Percentiles rank a stretch among this genome's conserved stretches.
Evolutionary conservation across 1,284 basidiomycete species (phyloP).

Genomic region (Lignosus rhinocerotis): DNA sequence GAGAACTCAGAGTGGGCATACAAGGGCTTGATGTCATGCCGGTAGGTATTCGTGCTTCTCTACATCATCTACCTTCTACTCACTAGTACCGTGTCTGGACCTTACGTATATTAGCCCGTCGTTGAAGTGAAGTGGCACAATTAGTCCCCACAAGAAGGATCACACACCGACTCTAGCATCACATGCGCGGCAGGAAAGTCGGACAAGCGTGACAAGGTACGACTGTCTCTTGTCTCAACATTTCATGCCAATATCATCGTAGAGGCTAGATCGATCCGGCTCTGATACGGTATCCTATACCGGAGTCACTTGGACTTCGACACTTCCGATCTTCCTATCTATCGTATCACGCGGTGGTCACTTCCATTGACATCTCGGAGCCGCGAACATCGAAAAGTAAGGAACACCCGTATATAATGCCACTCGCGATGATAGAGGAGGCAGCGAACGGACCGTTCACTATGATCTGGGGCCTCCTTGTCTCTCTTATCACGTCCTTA

Average conservation of each 20-base stretch:
- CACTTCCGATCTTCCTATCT: conserved; percentile 2
- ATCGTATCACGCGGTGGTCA: conserved; percentile 20
- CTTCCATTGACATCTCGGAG: conserved; percentile 3
- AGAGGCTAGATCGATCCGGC: not conserved
- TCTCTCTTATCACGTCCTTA: conserved; percentile 18
- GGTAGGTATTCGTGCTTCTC: conserved; percentile 11
- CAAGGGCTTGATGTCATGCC: conserved; percentile 17
- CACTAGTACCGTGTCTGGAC: conserved; percentile 7
- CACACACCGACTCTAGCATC: too few relatives aligned
- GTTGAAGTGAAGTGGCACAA: too few relatives aligned
- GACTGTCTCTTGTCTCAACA: too few relatives aligned
- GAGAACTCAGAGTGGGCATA: conserved; percentile 6
- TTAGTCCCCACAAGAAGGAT: too few relatives aligned
- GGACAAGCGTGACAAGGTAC: too few relatives aligned
- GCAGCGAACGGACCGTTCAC: conserved; percentile 12
- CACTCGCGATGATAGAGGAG: not conserved
- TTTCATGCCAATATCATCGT: too few relatives aligned
- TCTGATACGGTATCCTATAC: conserved; percentile 19
- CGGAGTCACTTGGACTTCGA: conserved; percentile 15
- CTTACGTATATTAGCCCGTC: not conserved
- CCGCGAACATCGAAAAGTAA: conserved; percentile 1
- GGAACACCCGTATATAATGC: conserved; percentile 18
- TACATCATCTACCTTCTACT: not conserved
- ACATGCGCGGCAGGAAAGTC: too few relatives aligned
- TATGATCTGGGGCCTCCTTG: conserved; percentile 16